Evolutionary conservation across 305 asterid genomes (phyloP), one percentile per base, ranked within the genome.

Genomic region (Fraxinus sp.): DNA sequence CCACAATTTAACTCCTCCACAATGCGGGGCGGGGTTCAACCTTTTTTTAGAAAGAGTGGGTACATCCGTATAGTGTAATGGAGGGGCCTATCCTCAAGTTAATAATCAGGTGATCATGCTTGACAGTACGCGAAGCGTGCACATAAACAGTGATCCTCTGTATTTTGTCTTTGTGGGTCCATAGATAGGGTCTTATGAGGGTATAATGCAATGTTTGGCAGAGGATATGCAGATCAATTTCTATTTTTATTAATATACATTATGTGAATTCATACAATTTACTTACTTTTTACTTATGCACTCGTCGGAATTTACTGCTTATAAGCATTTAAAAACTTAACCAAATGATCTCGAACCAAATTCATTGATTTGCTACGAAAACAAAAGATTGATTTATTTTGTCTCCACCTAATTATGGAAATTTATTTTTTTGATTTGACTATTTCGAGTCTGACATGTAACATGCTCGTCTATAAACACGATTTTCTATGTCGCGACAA

Each of bases 111-210:
- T 52, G 87, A 87, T 90, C 86, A 87, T 88, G 87, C 83, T 76
- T 86, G 89, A 84, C 90, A 87, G 86, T 86, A 82, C 91, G 90
- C 79, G 90, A 87, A 83, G 94, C 94, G 94, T 91, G 96, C 94
- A 85, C 86, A 84, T 86, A 73, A 92, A 92, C 81, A 92, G 94
- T 91, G 86, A 85, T 74, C 72, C 46, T 36, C 46, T 82, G 87
- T 80, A 80, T 88, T 88, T 76, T 89, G 76, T 36, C 72, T 57
- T 37, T 49, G 83, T 10, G 35, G 52, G 49, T 37, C 70, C 66
- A 78, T 30, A 3, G 39, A 68, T 30, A 20, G 73, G 73, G 24
- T 24, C 35, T 14, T 3, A 14, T 2, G 52, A 44, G 52, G 16
- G 52, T 10, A 39, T 32, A 32, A 32, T 39, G 13, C 14, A 46